Base-by-base conservation (phyloP, 495 filamentous ascomycete species). In the Xylaria palmicola region DNA sequence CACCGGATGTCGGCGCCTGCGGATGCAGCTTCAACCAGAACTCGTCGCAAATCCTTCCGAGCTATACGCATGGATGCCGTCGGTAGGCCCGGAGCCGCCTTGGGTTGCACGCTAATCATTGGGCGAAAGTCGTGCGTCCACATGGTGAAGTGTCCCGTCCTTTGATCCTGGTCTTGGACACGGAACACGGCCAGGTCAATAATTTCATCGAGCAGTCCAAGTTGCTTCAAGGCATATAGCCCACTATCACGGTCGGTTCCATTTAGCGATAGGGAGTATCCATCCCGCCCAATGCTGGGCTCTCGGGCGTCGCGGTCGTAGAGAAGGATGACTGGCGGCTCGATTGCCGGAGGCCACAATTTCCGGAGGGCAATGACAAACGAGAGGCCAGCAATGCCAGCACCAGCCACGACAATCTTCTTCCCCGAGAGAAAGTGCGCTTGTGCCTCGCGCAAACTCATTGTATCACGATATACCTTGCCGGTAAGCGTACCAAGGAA, bases 201-300 rank as follows among this genome's bases (percentile, higher is more conserved):
- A 1, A 58, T 53, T 1, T 65, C 56, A n/a, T 67, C 62, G 22
- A 68, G 59, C 22, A 72, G 29, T 2, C 63, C 68, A 26, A 72
- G 59, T 29, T 72, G 60, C 19, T 27, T 67, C 27, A 70, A 53
- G 10, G 64, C 64, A 6, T 62, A 53, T 1, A 72, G 63, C 2
- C 70, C 70, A 2, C 65, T 59, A 20, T 55, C 50, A 13, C 60
- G 30, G 29, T 66, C 64, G 48, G 63, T 59, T 29, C 73, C 70
- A 13, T 72, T 60, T 12, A 80, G 62, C 9, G 71, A 75, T 10
- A 79, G 58, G 8, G 65, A 68, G 57, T 77, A 77, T 13, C 71
- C 69, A 30, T 75, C 68, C 15, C 71, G 65, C 2, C 47, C 65
- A 0, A 45, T 22, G 34, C 50, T 48, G 20, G 43, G 17, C 12